Conservation (phyloP, 2,329 filamentous ascomycete species). For the Fusarium sp. region DNA sequence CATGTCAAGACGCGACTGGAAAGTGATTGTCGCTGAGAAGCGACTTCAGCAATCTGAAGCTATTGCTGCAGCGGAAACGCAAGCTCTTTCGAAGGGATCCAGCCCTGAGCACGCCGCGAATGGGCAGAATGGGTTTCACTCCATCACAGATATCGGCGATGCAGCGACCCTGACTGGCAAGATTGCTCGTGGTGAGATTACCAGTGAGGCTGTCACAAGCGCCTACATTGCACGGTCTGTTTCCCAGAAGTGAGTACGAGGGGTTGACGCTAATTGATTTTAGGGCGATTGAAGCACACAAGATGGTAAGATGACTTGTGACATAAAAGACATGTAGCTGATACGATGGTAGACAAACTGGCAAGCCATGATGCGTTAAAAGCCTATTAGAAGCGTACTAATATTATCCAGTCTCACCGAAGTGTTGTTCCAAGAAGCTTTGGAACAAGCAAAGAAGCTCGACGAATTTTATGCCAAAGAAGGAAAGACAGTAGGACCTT, state of each 20-base stretch:
- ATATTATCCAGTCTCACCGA: constrained; percentile 20
- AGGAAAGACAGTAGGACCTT: constrained; percentile 12
- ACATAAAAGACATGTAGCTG: fast-evolving
- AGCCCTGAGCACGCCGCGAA: not conserved
- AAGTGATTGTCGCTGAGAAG: constrained; percentile 9
- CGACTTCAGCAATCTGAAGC: not conserved
- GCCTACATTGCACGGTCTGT: constrained; percentile 21
- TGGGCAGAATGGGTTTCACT: not conserved
- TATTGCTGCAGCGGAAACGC: constrained; percentile 1
- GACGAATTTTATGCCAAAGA: constrained; percentile 3
- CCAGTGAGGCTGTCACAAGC: not conserved
- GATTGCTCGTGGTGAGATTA: not conserved
- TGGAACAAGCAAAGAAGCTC: constrained; percentile 27
- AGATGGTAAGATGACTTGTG: not conserved
- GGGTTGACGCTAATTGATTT: not conserved
- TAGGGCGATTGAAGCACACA: constrained; percentile 23
- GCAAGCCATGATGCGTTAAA: not conserved
- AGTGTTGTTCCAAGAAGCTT: constrained; percentile 33
- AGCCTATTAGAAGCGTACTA: too few relatives aligned
- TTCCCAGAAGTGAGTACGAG: fast-evolving
- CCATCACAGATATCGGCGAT: constrained; percentile 11
- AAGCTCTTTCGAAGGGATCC: not conserved
- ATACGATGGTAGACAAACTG: constrained; percentile 17
- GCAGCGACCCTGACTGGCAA: not conserved
- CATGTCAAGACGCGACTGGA: constrained; percentile 13